Conservation (phyloP, 2,329 filamentous ascomycete species). For the Cladosporium colombiae region DNA sequence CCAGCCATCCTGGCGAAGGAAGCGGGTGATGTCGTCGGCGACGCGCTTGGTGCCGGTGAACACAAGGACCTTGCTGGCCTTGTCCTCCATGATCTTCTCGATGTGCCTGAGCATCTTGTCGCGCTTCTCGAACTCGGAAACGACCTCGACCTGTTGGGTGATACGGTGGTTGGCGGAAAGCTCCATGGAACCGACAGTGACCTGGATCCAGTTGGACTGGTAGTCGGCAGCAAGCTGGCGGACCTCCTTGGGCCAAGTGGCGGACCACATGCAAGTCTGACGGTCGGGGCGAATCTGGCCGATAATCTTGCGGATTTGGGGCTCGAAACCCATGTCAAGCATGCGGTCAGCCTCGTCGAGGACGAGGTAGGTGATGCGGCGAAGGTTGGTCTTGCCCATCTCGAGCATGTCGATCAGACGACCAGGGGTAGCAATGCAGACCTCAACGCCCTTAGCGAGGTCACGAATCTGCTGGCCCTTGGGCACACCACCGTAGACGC, state of each 20-base stretch:
- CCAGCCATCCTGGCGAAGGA: slow-evolving; percentile 97
- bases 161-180: slow-evolving; percentile 97
- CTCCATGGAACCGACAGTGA: slow-evolving; percentile 97
- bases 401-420: slow-evolving; percentile 99
- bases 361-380: slow-evolving; percentile 95
- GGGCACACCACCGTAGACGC: slow-evolving; percentile 97
- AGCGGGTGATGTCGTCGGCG: slow-evolving; percentile 95
- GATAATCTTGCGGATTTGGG: slow-evolving; percentile 98
- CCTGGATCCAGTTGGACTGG: slow-evolving; percentile 94
- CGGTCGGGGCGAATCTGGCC: slow-evolving; percentile 95
- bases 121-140: slow-evolving; percentile 95
- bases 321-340: slow-evolving; percentile 99
- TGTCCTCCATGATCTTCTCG: slow-evolving; percentile 97
- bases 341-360: slow-evolving; percentile 99
- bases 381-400: slow-evolving; percentile 95
- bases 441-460: slow-evolving; percentile 90
- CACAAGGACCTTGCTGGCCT: slow-evolving; percentile 90
- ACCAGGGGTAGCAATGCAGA: slow-evolving; percentile 96
- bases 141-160: slow-evolving; percentile 95
- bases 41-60: slow-evolving; percentile 88
- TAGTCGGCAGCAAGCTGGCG: slow-evolving; percentile 88
- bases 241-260: slow-evolving; percentile 98
- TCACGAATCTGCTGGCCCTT: slow-evolving; percentile 97
- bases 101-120: slow-evolving; percentile 96
- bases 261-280: slow-evolving; percentile 99